Evolutionary conservation across 805 yeast species (phyloP).

Genomic region (Brettanomyces sp.): DNA sequence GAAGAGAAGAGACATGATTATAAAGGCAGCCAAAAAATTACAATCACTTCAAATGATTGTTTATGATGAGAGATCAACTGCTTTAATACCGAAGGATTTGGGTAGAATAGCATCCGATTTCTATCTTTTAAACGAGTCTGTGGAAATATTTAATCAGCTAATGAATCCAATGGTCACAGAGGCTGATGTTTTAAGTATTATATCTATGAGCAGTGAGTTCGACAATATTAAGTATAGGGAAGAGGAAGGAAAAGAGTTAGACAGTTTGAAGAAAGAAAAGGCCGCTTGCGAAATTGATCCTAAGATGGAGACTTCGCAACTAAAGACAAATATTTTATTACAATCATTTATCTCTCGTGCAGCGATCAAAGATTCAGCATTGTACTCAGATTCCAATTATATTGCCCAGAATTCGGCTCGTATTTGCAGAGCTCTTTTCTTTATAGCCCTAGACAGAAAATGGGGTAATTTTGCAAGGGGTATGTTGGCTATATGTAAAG

Average conservation of each 20-base stretch:
- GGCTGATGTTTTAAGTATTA: constrained; percentile 81
- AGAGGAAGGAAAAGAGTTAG: constrained; percentile 75
- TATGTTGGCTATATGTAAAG: constrained; percentile 73
- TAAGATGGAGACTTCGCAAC: constrained; percentile 63
- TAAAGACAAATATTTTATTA: constrained; percentile 77
- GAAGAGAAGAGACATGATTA: constrained; percentile 65
- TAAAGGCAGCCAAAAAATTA: constrained; percentile 72
- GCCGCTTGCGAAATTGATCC: constrained; percentile 76
- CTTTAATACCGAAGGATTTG: constrained; percentile 75
- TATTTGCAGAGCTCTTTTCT: constrained; percentile 82
- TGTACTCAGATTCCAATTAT: constrained; percentile 79
- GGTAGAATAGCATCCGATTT: constrained; percentile 95
- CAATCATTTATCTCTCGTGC: constrained; percentile 84
- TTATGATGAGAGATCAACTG: constrained; percentile 74
- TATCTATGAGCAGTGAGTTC: constrained; percentile 89
- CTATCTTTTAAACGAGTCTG: constrained; percentile 72
- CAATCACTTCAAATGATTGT: constrained; percentile 89
- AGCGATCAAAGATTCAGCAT: constrained; percentile 63
- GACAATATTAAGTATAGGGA: constrained; percentile 82
- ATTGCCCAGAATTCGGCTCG: constrained; percentile 95
- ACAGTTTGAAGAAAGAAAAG: constrained; percentile 44
- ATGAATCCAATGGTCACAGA: constrained; percentile 80
- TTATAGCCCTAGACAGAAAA: constrained; percentile 77
- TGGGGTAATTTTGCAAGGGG: constrained; percentile 82
- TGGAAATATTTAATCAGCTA: constrained; percentile 83